These are phyloP conservation scores for Sphagnum magellanicum DNA, from an alignment of 228 moss, liverwort and hornwort species.

Conservation along the genomic window DNA sequence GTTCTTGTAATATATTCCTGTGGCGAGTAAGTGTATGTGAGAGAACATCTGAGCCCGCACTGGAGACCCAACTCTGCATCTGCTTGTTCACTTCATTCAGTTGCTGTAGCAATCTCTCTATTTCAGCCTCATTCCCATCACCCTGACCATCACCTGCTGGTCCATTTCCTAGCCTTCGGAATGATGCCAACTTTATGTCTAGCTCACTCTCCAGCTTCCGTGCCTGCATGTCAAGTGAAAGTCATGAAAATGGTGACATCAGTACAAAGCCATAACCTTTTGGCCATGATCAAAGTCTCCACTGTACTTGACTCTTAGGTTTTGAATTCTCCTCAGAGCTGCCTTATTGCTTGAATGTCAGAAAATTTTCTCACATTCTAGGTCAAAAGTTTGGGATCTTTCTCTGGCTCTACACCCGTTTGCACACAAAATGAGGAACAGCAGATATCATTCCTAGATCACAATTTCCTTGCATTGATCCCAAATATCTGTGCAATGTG, in stretches of 20 bases:
- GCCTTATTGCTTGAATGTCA: neutral
- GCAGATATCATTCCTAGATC: too few species aligned
- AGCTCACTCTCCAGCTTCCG: slow-evolving; percentile 80
- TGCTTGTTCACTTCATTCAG: slow-evolving; percentile 65
- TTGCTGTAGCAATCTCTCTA: slow-evolving; percentile 58
- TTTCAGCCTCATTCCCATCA: slow-evolving; percentile 46
- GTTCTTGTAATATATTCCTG: slow-evolving; percentile 70
- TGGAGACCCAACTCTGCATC: slow-evolving; percentile 76
- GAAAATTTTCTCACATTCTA: neutral
- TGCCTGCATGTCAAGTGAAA: slow-evolving; percentile 28
- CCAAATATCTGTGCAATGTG: too few species aligned
- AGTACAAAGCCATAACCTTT: neutral
- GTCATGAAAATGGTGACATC: neutral
- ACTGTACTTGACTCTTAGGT: neutral
- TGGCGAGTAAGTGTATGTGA: slow-evolving; percentile 78
- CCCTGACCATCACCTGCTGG: slow-evolving; percentile 36
- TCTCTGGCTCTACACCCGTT: too few species aligned
- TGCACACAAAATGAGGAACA: too few species aligned
- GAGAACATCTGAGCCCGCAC: slow-evolving; percentile 73
- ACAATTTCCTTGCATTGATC: too few species aligned
- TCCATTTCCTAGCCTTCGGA: slow-evolving; percentile 49
- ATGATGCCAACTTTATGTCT: slow-evolving; percentile 62
- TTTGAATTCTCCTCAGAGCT: neutral
- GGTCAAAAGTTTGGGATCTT: neutral
- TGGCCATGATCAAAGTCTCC: neutral